These are phyloP conservation scores for Raphanus sativus DNA, from an alignment of 345 rosid species.

Conservation along the genomic window DNA sequence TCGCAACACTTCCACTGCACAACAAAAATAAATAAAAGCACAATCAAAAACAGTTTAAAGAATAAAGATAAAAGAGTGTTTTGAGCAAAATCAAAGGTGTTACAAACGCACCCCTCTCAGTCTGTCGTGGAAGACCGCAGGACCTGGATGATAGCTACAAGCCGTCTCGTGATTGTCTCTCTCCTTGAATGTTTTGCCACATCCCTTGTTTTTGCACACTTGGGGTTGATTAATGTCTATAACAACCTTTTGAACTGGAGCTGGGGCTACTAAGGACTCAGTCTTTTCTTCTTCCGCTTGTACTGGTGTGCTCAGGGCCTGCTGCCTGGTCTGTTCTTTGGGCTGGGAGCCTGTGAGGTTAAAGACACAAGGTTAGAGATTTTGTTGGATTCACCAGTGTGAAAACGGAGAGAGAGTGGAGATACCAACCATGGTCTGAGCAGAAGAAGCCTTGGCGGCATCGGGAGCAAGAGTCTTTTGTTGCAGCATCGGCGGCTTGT, in stretches of 20 bases:
- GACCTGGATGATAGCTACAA: conserved; percentile 93
- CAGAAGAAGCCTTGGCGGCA: conserved; percentile 98
- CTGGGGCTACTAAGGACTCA: conserved; percentile 30
- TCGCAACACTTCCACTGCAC: conserved; percentile 97
- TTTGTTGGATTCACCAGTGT: background rate
- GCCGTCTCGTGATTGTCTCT: conserved; percentile 81
- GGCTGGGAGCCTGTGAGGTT: conserved; percentile 62
- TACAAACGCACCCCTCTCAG: conserved; percentile 62
- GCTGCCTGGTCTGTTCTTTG: conserved; percentile 31
- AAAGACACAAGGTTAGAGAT: background rate
- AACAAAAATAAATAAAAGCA: background rate
- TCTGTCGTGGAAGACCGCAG: conserved; percentile 89
- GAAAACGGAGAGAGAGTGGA: background rate
- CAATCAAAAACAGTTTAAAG: background rate
- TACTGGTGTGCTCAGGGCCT: background rate
- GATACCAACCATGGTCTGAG: conserved; percentile 85
- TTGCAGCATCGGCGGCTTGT: conserved; percentile 37
- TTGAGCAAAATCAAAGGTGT: background rate
- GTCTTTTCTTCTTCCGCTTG: conserved; percentile 24
- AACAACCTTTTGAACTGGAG: conserved; percentile 48
- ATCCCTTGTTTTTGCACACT: conserved; percentile 80
- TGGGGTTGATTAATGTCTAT: conserved; percentile 70
- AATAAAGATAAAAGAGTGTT: background rate
- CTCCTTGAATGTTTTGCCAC: conserved; percentile 83
- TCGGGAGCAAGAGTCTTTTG: conserved; percentile 73